phyloP scores from a whole-genome alignment of 2,329 filamentous ascomycete genomes.

The Fusarium drepaniforme region DNA sequence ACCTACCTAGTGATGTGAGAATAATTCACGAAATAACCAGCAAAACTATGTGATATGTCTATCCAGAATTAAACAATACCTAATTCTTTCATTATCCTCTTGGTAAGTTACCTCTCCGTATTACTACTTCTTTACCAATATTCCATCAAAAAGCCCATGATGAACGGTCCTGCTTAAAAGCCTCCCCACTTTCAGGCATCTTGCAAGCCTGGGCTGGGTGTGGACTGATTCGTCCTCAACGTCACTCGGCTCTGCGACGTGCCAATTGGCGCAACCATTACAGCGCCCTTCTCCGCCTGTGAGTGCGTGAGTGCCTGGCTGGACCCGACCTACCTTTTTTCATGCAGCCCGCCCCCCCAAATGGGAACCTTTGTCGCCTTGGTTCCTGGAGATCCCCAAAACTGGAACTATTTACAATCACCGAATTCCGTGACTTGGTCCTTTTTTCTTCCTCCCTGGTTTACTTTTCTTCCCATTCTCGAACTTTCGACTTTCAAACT shows the following conservation, averaged over 20 bases:
- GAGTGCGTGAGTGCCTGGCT: background rate
- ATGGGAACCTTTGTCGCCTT: background rate
- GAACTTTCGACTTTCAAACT: background rate
- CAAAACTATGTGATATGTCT: background rate
- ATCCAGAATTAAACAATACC: background rate
- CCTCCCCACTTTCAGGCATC: constrained; percentile 8
- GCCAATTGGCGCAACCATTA: constrained; percentile 11
- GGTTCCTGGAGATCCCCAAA: constrained; percentile 12
- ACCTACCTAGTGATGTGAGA: background rate
- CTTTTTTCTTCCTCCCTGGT: background rate
- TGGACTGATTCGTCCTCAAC: constrained; percentile 27
- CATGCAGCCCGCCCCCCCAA: constrained; percentile 16
- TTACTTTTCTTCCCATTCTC: background rate
- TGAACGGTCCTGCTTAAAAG: background rate
- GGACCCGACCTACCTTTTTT: background rate
- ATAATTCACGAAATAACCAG: background rate
- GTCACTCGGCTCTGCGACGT: constrained; percentile 15
- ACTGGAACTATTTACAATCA: background rate
- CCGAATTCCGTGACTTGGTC: background rate
- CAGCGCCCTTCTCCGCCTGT: constrained; percentile 20
- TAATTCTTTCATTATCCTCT: background rate
- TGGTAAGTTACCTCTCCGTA: background rate
- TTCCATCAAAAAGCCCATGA: background rate
- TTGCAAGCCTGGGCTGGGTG: background rate
- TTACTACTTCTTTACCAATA: background rate